A percentile compares a stretch with the other conserved stretches of the same genome.
Conservation (phyloP, 2,329 filamentous ascomycete species). For the Ophiostoma piceae region DNA sequence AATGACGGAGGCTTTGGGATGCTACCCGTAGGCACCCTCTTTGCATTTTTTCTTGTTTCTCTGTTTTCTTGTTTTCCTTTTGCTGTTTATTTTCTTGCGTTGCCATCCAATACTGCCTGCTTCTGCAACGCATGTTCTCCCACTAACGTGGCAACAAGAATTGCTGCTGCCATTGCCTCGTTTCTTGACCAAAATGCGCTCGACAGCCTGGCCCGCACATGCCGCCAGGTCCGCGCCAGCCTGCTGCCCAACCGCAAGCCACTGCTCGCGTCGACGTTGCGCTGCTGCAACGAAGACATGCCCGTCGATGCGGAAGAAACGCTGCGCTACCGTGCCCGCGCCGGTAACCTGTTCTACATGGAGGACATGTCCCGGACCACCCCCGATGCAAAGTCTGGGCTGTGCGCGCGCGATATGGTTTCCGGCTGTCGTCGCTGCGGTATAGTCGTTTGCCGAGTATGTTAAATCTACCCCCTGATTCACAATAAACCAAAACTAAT, state of each 20-base stretch:
- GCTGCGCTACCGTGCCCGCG: conserved; percentile 53
- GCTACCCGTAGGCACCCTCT: conserved; percentile 58
- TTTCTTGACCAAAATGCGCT: conserved; percentile 82
- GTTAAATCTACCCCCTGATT: background rate
- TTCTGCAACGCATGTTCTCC: background rate
- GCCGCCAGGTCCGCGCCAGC: conserved; percentile 70
- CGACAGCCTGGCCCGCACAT: conserved; percentile 75
- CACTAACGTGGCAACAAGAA: conserved; percentile 44
- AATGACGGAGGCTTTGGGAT: conserved; percentile 58
- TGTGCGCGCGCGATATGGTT: conserved; percentile 85
- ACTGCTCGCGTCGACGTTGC: conserved; percentile 69
- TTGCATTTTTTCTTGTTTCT: background rate
- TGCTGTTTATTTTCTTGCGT: background rate
- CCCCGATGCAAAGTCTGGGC: conserved; percentile 62
- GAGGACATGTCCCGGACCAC: conserved; percentile 44
- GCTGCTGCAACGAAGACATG: conserved; percentile 66
- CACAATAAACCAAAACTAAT: background rate
- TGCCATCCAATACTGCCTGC: background rate
- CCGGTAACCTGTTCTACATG: conserved; percentile 56
- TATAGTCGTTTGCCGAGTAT: conserved; percentile 73
- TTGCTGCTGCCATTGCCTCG: conserved; percentile 68
- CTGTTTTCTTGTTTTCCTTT: conserved; percentile 6
- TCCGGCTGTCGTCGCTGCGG: conserved; percentile 73
- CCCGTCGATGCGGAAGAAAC: conserved; percentile 52
- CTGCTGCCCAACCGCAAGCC: conserved; percentile 72